Base-by-base conservation (phyloP, 495 filamentous ascomycete genomes). In the Penicillium paradoxum region DNA sequence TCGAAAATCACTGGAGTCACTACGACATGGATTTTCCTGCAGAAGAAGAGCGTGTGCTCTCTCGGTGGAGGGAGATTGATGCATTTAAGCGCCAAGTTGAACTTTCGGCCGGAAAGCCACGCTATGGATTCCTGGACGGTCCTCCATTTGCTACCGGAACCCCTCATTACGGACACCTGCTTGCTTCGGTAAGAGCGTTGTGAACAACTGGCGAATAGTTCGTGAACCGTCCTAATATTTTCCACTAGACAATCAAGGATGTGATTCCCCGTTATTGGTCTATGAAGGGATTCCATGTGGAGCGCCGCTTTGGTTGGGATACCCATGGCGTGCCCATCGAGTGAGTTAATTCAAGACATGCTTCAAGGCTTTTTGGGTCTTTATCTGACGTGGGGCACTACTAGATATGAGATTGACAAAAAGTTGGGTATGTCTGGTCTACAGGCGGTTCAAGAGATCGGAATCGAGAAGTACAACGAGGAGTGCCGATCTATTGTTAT, bases 251-350 rank as follows among this genome's bases (percentile, higher is more conserved):
- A 15, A 96, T 97, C 71, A 97, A 98, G 66, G 93, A 97, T 68
- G 91, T 97, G 53, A 93, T 97, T 58, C 91, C 92, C 1, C 74
- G 91, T 57, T 97, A 96, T 66, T 97, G 93, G 93, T 90, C 91
- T 30, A 96, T 96, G 90, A 95, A 95, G 69, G 93, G 93, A 11
- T 84, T 85, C 62, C 84, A 92, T 74, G 92, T 97, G 22, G 79
- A 79, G 60, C 71, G 79, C 44, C 72, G 84, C 34, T 87, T 87
- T 59, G 84, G 84, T 36, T 87, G 84, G 93, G 93, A 98, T 66
- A 97, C 93, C 15, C 93, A 98, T 67, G 93, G 93, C 50, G 73
- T 98, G 21, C 93, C 93, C 8, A 91, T 98, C 55, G 93, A 98
- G 43, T 45, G n/a, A 33, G 43, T 21, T 17, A 45, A 33, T 13